Conservation (phyloP, 768 basidiomycete genomes). For the Sistotremastrum niveocremeum region DNA sequence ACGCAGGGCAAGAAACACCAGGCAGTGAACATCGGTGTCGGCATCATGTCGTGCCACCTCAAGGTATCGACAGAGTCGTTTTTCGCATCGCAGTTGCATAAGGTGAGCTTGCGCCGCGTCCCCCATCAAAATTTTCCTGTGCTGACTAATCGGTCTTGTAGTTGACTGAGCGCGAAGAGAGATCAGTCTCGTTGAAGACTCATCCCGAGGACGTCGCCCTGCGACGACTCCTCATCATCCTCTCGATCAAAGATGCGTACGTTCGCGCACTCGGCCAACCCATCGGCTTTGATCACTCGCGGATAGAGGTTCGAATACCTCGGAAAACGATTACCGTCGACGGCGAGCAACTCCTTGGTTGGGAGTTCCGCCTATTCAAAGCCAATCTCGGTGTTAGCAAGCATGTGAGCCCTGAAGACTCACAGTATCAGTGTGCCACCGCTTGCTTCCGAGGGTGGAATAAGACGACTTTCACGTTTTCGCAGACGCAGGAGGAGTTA, state of each 20-base stretch:
- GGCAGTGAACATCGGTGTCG: conserved; percentile 75
- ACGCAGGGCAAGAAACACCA: conserved; percentile 55
- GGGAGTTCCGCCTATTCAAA: conserved; percentile 79
- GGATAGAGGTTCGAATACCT: conserved; percentile 70
- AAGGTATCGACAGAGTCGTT: conserved; percentile 49
- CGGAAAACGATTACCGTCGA: conserved; percentile 51
- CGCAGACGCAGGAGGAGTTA: conserved; percentile 49
- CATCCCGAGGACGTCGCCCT: conserved; percentile 51
- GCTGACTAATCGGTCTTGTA: conserved; percentile 8
- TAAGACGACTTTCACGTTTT: conserved; percentile 59
- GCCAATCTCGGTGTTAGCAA: conserved; percentile 58
- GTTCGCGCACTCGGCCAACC: conserved; percentile 77
- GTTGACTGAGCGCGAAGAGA: conserved; percentile 38
- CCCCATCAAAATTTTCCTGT: not conserved
- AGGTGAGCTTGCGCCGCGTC: conserved; percentile 29
- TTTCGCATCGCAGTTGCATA: conserved; percentile 61
- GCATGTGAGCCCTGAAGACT: conserved; percentile 39
- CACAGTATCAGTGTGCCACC: conserved; percentile 63
- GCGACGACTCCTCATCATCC: conserved; percentile 61
- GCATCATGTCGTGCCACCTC: conserved; percentile 54
- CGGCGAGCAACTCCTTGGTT: conserved; percentile 54
- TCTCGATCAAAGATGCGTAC: conserved; percentile 71
- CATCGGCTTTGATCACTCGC: conserved; percentile 65
- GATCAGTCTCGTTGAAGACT: conserved; percentile 32
- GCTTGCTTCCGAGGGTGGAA: conserved; percentile 62